Percentiles rank a stretch among this genome's conserved stretches.
Evolutionary conservation across 1,284 basidiomycete species (phyloP).

Genomic region (Dichomitus squalens): DNA sequence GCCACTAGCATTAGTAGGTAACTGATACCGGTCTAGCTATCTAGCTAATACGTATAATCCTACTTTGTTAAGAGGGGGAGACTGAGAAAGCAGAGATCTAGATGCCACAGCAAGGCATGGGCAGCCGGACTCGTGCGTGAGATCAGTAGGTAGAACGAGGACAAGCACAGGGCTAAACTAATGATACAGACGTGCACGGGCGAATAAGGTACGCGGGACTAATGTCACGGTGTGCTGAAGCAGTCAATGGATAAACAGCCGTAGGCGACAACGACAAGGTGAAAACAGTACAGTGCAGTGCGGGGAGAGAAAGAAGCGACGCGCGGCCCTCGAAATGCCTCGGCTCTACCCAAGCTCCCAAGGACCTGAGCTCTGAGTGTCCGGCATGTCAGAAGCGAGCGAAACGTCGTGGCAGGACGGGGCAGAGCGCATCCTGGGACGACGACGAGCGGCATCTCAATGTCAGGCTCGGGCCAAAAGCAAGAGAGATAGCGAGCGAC

Average conservation of each 20-base stretch:
- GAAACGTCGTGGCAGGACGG: neutral
- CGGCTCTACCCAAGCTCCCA: conserved; percentile 16
- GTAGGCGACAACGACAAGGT: neutral
- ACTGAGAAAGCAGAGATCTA: no score
- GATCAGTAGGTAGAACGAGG: neutral
- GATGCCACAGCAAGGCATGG: no score
- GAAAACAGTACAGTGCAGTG: neutral
- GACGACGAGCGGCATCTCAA: conserved; percentile 4
- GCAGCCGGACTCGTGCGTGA: neutral
- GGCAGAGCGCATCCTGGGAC: neutral
- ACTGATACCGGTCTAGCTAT: neutral
- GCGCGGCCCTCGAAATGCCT: conserved; percentile 6
- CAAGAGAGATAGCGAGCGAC: conserved; percentile 4
- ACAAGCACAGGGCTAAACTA: neutral
- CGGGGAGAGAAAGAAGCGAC: neutral
- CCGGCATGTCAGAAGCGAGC: conserved; percentile 16
- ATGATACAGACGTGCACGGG: neutral
- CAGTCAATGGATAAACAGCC: neutral
- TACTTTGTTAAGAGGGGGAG: neutral
- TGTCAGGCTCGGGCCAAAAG: conserved; percentile 2
- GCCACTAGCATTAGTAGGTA: neutral
- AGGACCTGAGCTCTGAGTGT: conserved; percentile 9
- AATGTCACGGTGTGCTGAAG: neutral
- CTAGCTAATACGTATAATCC: neutral
- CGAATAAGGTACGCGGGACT: neutral